Percentiles rank a stretch among this genome's conserved stretches.
These are phyloP conservation scores for Rutstroemia sp. DNA, from an alignment of 2,329 filamentous ascomycete genomes.

Conservation along the genomic window DNA sequence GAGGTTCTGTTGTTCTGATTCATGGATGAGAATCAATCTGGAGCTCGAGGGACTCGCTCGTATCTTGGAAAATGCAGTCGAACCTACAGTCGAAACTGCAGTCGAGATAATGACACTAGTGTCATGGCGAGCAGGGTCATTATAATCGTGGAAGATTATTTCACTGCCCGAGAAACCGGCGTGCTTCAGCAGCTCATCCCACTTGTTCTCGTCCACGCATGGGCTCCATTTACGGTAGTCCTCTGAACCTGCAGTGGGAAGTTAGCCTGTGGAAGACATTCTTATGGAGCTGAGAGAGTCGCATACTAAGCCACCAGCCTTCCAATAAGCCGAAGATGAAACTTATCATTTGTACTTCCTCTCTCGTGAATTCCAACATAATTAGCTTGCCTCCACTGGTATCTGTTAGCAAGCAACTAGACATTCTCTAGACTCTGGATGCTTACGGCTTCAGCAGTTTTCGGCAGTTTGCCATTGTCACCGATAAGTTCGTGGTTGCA, in stretches of 20 bases:
- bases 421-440: background rate
- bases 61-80: background rate
- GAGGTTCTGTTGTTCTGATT: background rate
- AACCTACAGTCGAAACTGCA: background rate
- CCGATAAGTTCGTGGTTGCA: no score
- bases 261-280: background rate
- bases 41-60: background rate
- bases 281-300: background rate
- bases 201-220: background rate
- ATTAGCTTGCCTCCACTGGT: background rate
- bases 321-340: background rate
- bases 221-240: background rate
- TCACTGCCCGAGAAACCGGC: background rate
- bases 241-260: background rate
- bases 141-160: background rate
- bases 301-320: background rate
- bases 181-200: background rate
- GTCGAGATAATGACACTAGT: background rate
- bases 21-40: background rate
- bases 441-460: background rate
- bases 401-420: background rate
- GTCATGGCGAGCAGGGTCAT: background rate
- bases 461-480: no score
- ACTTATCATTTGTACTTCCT: no score
- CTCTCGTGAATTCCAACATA: background rate